phyloP scores from a whole-genome alignment of 192 early-diverging fungal genomes.

The Ambispora gerdemannii region DNA sequence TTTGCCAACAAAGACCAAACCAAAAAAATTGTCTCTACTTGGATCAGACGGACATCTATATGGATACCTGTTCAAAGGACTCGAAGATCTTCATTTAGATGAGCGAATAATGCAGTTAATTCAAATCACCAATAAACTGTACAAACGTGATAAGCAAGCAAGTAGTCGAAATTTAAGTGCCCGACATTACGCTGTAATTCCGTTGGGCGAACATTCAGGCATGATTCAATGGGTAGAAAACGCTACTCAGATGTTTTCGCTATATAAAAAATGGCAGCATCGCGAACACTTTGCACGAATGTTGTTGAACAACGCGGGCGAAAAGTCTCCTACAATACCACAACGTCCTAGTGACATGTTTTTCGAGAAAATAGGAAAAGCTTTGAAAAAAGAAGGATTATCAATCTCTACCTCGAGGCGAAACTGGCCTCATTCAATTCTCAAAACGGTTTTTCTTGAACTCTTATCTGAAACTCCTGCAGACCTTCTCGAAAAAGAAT shows the following conservation, averaged over 20 bases:
- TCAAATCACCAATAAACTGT: conserved; percentile 56
- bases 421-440: conserved; percentile 66
- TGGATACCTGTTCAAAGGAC: conserved; percentile 86
- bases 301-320: conserved; percentile 40
- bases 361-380: conserved; percentile 66
- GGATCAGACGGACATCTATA: conserved; percentile 55
- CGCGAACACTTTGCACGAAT: conserved; percentile 58
- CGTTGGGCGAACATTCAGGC: conserved; percentile 82
- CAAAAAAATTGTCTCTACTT: conserved; percentile 74
- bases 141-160: conserved; percentile 52
- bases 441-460: conserved; percentile 58
- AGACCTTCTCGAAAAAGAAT: conserved; percentile 61
- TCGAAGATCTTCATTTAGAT: conserved; percentile 90
- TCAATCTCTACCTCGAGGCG: conserved; percentile 51
- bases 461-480: conserved; percentile 62
- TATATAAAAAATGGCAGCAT: conserved; percentile 77
- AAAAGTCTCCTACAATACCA: conserved; percentile 23
- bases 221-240: conserved; percentile 95
- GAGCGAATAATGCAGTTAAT: conserved; percentile 87
- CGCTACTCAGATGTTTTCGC: conserved; percentile 70
- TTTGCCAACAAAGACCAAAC: conserved; percentile 87
- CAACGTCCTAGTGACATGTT: conserved; percentile 67
- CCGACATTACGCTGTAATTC: conserved; percentile 68
- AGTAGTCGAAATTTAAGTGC: conserved; percentile 39
- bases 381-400: conserved; percentile 55